Evolutionary conservation across 208 protist species (phyloP).

Genomic region (Acanthamoeba comandoni): DNA sequence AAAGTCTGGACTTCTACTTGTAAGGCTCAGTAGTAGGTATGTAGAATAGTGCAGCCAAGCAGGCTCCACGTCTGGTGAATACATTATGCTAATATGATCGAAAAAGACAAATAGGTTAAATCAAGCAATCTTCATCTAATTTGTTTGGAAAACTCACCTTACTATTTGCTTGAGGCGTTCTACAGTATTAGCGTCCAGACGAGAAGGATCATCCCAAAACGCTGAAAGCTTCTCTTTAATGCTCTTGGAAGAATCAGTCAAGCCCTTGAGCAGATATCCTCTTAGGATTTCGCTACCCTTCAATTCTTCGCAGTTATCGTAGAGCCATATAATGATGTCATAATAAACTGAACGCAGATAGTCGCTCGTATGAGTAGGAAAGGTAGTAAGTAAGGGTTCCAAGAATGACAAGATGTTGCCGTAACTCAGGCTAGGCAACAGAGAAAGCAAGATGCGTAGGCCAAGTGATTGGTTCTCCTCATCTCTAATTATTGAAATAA

Average conservation of each 20-base stretch:
- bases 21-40: slow-evolving; percentile 79
- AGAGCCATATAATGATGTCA: slow-evolving; percentile 85
- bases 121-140: neutral
- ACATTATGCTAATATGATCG: slow-evolving; percentile 15
- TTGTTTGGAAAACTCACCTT: slow-evolving; percentile 13
- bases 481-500: slow-evolving; percentile 51
- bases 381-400: slow-evolving; percentile 65
- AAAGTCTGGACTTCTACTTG: slow-evolving; percentile 78
- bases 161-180: slow-evolving; percentile 57
- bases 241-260: slow-evolving; percentile 42
- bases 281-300: slow-evolving; percentile 58
- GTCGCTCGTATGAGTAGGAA: slow-evolving; percentile 68
- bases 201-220: slow-evolving; percentile 58
- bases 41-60: slow-evolving; percentile 82
- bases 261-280: slow-evolving; percentile 37
- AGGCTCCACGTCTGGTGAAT: slow-evolving; percentile 69
- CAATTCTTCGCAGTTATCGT: slow-evolving; percentile 71
- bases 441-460: slow-evolving; percentile 71
- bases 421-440: slow-evolving; percentile 47
- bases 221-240: slow-evolving; percentile 69
- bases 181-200: slow-evolving; percentile 38
- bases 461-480: slow-evolving; percentile 74
- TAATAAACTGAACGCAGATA: slow-evolving; percentile 75
- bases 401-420: slow-evolving; percentile 74
- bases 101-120: neutral